Base-by-base conservation (phyloP, 306 rosid genomes). In the Acacia crassicarpa region DNA sequence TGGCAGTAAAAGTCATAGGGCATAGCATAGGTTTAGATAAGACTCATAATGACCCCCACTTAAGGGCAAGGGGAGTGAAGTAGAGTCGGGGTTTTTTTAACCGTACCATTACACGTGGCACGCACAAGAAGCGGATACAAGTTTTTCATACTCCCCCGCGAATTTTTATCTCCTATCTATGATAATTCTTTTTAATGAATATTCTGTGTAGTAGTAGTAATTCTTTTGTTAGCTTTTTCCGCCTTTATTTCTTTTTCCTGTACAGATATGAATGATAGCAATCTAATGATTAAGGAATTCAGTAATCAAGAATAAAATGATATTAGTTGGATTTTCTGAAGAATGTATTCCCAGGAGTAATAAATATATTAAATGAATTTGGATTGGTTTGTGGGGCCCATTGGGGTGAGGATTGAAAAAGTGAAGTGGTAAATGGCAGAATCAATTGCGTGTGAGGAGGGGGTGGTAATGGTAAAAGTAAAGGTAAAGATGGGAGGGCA, bases 401-500 rank as follows among this genome's bases (percentile, higher is more conserved):
- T 0, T 0, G 56, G 54, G 10, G 20, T 30, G 45, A 0, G 35
- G 40, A 66, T 66, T 16, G 17, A 59, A 59, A 23, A 66, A 6
- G 72, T 8, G 12, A 19, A 67, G 83, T 66, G 43, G 67, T 78
- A 81, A 85, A 77, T 73, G 70, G n/a, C 5, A 41, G 70, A 27
- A 78, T 78, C 79, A 78, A 78, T 81, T 81, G 74, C 61, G 61
- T 73, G 78, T 73, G 61, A 77, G 46, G 68, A 72, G 46, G 74
- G 73, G 10, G 32, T 19, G 63, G 66, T 70, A 63, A 72, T 63
- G 48, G 77, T 32, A 32, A 32, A 32, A 4, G 35, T 32, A 32
- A 32, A 32, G 35, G 35, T 32, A 32, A 67, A 35, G 44, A 32
- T 32, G 48, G 5, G 20, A 4, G 14, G 17, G 76, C 4, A 40